These are phyloP conservation scores for Ilyonectria destructans DNA, from an alignment of 2,329 filamentous ascomycete species.

Conservation along the genomic window DNA sequence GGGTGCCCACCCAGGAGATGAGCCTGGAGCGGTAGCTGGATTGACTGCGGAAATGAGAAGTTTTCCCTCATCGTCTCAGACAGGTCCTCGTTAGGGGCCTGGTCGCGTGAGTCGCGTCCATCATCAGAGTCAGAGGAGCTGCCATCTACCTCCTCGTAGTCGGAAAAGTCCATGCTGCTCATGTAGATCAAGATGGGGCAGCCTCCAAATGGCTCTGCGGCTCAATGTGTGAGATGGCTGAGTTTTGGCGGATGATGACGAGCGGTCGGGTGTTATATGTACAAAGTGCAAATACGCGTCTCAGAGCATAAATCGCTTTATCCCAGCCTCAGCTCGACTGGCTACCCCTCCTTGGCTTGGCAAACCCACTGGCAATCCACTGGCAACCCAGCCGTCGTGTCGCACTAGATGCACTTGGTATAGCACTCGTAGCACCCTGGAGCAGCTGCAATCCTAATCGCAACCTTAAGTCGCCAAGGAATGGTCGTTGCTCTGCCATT, in stretches of 20 bases:
- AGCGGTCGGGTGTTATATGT: background rate
- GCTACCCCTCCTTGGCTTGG: background rate
- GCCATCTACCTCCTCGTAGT: constrained; percentile 26
- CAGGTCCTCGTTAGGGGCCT: constrained; percentile 36
- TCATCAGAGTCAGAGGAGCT: constrained; percentile 39
- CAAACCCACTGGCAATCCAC: background rate
- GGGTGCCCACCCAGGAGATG: constrained; percentile 41
- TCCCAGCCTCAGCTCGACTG: background rate
- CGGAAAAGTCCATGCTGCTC: constrained; percentile 44
- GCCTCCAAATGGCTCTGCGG: background rate
- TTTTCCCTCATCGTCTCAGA: constrained; percentile 6
- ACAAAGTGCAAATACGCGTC: background rate
- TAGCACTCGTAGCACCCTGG: background rate
- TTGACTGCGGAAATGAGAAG: constrained; percentile 22
- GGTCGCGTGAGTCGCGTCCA: background rate
- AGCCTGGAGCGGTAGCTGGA: constrained; percentile 1
- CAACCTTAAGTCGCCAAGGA: constrained; percentile 6
- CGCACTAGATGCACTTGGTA: background rate
- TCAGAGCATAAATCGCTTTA: constrained; percentile 6
- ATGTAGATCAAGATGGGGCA: background rate
- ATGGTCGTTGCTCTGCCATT: background rate
- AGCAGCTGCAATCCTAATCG: background rate
- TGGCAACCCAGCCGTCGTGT: background rate
- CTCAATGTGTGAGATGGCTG: constrained; percentile 8
- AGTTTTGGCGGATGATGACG: background rate